Evolutionary conservation across 1,284 basidiomycete species (phyloP).

Genomic region (Leccinum huronense): DNA sequence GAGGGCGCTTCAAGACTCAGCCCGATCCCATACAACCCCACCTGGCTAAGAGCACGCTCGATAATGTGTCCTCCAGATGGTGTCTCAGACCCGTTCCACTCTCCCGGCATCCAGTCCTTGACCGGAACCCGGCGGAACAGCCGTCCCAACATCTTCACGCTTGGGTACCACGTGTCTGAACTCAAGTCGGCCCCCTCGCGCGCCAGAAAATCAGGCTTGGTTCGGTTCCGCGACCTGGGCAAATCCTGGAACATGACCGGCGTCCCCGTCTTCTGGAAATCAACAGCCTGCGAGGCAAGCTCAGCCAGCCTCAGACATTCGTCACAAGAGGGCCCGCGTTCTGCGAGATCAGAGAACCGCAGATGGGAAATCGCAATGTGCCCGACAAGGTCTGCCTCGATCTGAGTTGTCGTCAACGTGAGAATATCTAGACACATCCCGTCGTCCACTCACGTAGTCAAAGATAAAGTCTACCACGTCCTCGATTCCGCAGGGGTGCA

Average conservation of each 20-base stretch:
- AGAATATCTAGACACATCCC: neutral
- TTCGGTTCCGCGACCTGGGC: conserved; percentile 41
- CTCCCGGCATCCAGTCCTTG: conserved; percentile 29
- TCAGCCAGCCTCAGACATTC: conserved; percentile 55
- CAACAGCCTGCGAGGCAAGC: conserved; percentile 69
- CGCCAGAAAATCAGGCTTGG: conserved; percentile 44
- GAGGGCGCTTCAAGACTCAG: conserved; percentile 26
- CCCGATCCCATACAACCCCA: conserved; percentile 32
- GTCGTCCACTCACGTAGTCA: conserved; percentile 39
- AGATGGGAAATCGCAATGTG: conserved; percentile 59
- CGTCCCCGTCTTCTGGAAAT: conserved; percentile 65
- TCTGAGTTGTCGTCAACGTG: conserved; percentile 28
- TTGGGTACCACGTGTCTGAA: conserved; percentile 36
- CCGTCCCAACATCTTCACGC: conserved; percentile 38
- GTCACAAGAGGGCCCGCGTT: conserved; percentile 42
- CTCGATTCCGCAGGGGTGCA: conserved; percentile 38
- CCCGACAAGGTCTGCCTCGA: conserved; percentile 63
- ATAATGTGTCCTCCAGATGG: conserved; percentile 34
- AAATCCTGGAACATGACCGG: conserved; percentile 50
- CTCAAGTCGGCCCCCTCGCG: conserved; percentile 36
- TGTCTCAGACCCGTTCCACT: conserved; percentile 21
- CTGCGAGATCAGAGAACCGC: conserved; percentile 50
- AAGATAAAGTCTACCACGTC: conserved; percentile 54
- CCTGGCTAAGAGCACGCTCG: conserved; percentile 21
- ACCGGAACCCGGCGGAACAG: conserved; percentile 41